These are phyloP conservation scores for Lentinula aciculospora DNA, from an alignment of 768 basidiomycete genomes.

Conservation along the genomic window DNA sequence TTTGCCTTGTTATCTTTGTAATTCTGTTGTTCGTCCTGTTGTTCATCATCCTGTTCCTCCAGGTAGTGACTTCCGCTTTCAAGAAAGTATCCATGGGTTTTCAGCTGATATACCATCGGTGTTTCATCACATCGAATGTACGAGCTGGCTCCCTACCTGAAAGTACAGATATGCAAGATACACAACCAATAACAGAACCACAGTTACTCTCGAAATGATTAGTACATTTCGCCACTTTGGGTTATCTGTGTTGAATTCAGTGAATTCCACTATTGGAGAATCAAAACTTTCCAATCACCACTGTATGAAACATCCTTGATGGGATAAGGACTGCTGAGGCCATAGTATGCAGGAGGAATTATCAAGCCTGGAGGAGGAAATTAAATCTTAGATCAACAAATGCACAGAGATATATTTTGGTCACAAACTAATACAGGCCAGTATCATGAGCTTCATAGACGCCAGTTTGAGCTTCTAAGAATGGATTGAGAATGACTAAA, in stretches of 20 bases:
- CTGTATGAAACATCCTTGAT: neutral
- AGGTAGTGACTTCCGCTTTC: conserved; percentile 12
- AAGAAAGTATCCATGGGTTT: conserved; percentile 66
- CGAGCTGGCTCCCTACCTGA: conserved; percentile 47
- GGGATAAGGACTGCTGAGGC: conserved; percentile 25
- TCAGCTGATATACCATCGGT: conserved; percentile 39
- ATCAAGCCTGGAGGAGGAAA: conserved; percentile 50
- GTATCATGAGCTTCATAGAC: conserved; percentile 65
- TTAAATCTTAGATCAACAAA: neutral
- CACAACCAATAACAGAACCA: conserved; percentile 64
- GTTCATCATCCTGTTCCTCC: conserved; percentile 23
- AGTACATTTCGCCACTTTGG: conserved; percentile 45
- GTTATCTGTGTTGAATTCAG: conserved; percentile 11
- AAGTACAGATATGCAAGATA: conserved; percentile 74
- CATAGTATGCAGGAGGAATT: conserved; percentile 83
- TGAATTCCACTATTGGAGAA: neutral
- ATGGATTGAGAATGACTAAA: neutral
- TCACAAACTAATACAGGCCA: conserved; percentile 53
- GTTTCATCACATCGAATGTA: conserved; percentile 1
- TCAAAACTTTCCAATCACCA: neutral
- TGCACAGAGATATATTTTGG: neutral
- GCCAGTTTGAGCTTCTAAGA: neutral
- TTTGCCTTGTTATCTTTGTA: conserved; percentile 9
- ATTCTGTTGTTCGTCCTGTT: conserved; percentile 55
- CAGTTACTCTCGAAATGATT: conserved; percentile 75